phyloP scores from a whole-genome alignment of 2,329 filamentous ascomycete genomes.

The Diplodia intermedia region DNA sequence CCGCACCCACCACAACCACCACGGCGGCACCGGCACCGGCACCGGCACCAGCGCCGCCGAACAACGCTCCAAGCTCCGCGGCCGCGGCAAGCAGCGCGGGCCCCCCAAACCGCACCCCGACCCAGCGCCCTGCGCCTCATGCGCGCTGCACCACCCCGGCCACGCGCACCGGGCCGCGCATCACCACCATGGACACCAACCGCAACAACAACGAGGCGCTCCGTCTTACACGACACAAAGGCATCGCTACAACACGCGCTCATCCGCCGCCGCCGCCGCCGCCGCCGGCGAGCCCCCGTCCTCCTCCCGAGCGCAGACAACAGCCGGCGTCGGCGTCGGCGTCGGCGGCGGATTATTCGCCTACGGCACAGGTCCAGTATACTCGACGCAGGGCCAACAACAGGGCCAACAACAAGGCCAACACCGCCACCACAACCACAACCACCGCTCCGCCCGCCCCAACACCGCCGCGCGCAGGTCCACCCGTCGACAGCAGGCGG shows the following conservation, averaged over 20 bases:
- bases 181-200: neutral
- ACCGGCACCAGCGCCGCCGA: neutral
- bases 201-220: no score
- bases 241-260: neutral
- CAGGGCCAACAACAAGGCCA: neutral
- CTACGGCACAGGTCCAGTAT: constrained; percentile 5
- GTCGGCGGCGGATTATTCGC: neutral
- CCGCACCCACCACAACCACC: neutral
- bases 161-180: constrained; percentile 5
- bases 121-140: constrained; percentile 13
- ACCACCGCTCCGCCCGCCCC: neutral
- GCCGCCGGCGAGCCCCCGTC: neutral
- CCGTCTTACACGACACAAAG: neutral
- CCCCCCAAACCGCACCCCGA: constrained; percentile 11
- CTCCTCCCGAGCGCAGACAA: neutral
- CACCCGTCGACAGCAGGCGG: neutral
- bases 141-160: constrained; percentile 25
- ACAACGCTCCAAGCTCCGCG: constrained; percentile 12
- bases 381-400: neutral
- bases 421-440: neutral
- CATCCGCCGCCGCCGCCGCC: neutral
- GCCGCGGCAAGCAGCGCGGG: constrained; percentile 16
- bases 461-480: constrained; percentile 2
- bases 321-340: no score
- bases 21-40: neutral